Conservation (phyloP, 1,139 yeast species). For the Blastobotrys petasosporus region DNA sequence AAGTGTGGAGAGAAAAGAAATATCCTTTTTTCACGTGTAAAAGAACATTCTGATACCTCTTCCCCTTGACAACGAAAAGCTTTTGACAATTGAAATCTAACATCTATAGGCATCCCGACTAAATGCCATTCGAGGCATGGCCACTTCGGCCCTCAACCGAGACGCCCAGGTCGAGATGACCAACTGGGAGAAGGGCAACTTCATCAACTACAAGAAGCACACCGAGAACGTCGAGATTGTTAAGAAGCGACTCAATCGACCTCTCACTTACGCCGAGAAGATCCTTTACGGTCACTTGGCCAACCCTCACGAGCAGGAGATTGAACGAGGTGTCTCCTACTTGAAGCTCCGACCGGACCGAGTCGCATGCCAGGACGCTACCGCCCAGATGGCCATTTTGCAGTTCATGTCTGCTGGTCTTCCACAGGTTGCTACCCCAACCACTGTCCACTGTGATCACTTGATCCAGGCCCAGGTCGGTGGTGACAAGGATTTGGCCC, state of each 20-base stretch:
- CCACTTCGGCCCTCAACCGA: constrained; percentile 59
- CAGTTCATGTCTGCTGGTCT: constrained; percentile 98
- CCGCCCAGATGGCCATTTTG: constrained; percentile 98
- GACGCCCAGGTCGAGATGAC: constrained; percentile 93
- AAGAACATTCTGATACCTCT: too few species aligned
- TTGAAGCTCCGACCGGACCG: constrained; percentile 97
- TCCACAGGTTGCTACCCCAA: constrained; percentile 92
- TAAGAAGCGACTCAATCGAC: constrained; percentile 81
- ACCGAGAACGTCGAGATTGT: constrained; percentile 81
- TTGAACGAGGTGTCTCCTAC: constrained; percentile 93
- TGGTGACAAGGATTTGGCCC: constrained; percentile 84
- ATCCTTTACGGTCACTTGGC: constrained; percentile 93
- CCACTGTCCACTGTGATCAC: constrained; percentile 98
- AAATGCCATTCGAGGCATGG: constrained; percentile 16
- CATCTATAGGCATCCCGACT: constrained; percentile 7
- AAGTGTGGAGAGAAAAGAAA: too few species aligned
- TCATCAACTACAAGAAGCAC: constrained; percentile 43
- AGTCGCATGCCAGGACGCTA: constrained; percentile 99
- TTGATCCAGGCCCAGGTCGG: constrained; percentile 97
- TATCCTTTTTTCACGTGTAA: too few species aligned
- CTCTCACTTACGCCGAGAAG: constrained; percentile 96
- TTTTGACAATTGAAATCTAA: too few species aligned
- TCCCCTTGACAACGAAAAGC: too few species aligned
- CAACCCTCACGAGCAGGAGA: constrained; percentile 91
- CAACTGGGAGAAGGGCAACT: constrained; percentile 79